Conservation (phyloP, 2,329 filamentous ascomycete species). For the Fusarium fracticaudum region DNA sequence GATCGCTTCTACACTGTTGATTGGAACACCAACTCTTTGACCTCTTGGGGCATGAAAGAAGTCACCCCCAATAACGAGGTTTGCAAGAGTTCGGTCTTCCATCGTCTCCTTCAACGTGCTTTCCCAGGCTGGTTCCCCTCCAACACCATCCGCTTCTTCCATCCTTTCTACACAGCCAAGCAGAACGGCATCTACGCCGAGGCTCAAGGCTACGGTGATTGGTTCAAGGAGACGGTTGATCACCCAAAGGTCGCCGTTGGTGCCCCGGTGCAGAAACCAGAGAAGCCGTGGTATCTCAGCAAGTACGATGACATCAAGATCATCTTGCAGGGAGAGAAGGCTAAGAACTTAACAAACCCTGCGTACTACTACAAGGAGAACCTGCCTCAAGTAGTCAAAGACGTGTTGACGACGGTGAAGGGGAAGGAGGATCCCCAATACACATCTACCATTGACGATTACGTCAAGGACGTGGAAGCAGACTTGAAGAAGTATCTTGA, state of each 20-base stretch:
- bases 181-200: slow-evolving; percentile 24
- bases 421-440: rapidly evolving
- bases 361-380: not conserved
- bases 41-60: slow-evolving; percentile 41
- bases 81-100: slow-evolving; percentile 36
- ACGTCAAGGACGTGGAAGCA: not conserved
- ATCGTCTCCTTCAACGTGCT: slow-evolving; percentile 32
- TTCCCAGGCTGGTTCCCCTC: slow-evolving; percentile 36
- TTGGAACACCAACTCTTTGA: slow-evolving; percentile 52
- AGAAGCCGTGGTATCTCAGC: not conserved
- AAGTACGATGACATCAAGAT: not conserved
- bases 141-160: slow-evolving; percentile 36
- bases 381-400: not conserved
- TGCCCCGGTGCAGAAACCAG: not conserved
- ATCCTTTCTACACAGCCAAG: slow-evolving; percentile 33
- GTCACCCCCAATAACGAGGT: slow-evolving; percentile 33
- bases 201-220: slow-evolving; percentile 14
- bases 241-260: not conserved
- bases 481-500: not conserved
- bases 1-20: slow-evolving; percentile 70
- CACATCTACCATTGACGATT: not conserved
- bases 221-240: not conserved
- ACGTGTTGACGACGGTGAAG: not conserved
- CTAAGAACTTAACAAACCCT: not conserved
- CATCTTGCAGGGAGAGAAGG: not conserved